phyloP scores from a whole-genome alignment of 768 basidiomycete genomes.

The Cubamyces lactineus region DNA sequence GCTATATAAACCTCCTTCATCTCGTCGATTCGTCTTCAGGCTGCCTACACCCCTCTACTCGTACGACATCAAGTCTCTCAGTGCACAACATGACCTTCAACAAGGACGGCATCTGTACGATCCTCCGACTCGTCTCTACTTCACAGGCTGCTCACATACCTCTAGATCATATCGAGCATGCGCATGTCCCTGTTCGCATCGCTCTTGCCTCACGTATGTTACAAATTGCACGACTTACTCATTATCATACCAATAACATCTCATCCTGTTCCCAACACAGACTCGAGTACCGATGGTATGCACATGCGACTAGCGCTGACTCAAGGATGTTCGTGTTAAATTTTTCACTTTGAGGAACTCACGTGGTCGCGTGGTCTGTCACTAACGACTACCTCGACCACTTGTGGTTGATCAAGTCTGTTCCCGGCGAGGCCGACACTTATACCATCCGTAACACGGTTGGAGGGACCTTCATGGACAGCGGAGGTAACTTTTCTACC shows the following conservation, averaged over 20 bases:
- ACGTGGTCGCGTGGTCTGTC: neutral
- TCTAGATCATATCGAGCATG: neutral
- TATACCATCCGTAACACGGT: neutral
- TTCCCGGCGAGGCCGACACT: neutral
- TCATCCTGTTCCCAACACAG: neutral
- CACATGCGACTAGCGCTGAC: too few species aligned
- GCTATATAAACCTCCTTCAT: too few species aligned
- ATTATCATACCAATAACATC: too few species aligned
- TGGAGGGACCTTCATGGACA: neutral
- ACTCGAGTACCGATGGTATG: neutral
- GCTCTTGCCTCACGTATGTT: neutral
- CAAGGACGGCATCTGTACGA: neutral
- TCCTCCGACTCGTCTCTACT: neutral
- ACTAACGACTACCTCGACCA: neutral
- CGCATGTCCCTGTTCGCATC: neutral
- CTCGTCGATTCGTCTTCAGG: too few species aligned
- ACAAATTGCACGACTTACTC: too few species aligned
- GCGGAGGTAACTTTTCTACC: neutral
- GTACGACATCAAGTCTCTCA: too few species aligned
- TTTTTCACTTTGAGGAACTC: neutral
- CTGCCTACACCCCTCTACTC: too few species aligned
- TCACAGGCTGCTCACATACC: neutral
- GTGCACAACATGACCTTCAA: neutral
- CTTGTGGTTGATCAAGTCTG: neutral
- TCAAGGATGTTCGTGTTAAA: too few species aligned